These are phyloP conservation scores for Sphagnurus paluster DNA, from an alignment of 1,284 basidiomycete genomes.

Conservation along the genomic window DNA sequence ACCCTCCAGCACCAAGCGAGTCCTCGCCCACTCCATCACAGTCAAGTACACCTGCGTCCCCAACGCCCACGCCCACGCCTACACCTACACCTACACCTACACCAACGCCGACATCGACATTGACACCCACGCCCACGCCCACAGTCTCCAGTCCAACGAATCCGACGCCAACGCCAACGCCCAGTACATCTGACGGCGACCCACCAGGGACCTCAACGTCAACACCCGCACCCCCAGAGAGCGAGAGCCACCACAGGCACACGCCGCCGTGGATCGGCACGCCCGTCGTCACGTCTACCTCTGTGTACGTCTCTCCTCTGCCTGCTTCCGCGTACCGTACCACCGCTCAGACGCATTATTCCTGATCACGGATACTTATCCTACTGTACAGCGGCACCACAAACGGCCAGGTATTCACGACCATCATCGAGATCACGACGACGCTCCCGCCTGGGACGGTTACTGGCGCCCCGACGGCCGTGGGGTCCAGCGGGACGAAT, in stretches of 20 bases:
- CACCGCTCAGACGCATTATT: no score
- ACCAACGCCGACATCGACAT: background rate
- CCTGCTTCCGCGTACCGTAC: conserved; percentile 7
- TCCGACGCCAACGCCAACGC: background rate
- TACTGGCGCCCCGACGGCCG: conserved; percentile 4
- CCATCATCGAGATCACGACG: conserved; percentile 28
- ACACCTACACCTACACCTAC: background rate
- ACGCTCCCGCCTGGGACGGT: conserved; percentile 25
- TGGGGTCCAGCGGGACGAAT: conserved; percentile 9
- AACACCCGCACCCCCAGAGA: conserved; percentile 1
- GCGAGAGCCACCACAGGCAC: background rate
- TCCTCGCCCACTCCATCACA: background rate
- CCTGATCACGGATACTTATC: no score
- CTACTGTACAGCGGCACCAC: conserved; percentile 23
- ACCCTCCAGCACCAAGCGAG: no score
- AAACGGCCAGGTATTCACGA: conserved; percentile 32
- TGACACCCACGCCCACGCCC: background rate
- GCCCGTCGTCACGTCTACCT: conserved; percentile 9
- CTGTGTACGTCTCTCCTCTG: conserved; percentile 15
- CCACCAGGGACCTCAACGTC: background rate
- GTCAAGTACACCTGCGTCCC: no score
- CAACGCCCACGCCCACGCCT: background rate
- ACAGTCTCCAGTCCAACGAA: background rate
- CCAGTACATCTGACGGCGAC: background rate
- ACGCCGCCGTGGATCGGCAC: conserved; percentile 2